Evolutionary conservation across 768 basidiomycete species (phyloP), one percentile per base, ranked within the genome.

Genomic region (Albatrellus ellisii): DNA sequence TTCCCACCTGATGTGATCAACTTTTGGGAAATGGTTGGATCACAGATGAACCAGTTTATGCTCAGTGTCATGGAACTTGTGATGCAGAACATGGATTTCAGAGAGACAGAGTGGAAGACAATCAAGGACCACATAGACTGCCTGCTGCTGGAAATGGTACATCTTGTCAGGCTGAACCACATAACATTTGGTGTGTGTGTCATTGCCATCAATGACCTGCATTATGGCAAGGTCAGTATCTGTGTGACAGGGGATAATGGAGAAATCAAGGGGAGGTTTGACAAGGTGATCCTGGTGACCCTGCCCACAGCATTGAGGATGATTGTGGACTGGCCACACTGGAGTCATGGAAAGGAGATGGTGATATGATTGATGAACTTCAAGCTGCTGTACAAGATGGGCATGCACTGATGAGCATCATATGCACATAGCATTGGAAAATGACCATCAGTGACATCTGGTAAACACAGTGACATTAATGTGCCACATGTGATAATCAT

Each of bases 321-420:
- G 52, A 54, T 52, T 25, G 32, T 43, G 14, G 39, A 52, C 11
- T 52, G 52, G 11, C 51, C 51, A 12, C 31, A 36, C 4, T 52
- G 51, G 51, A 44, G 39, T 26, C 12, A 6, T 9, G 32, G 32
- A 18, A 52, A 52, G 38, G 51, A 52, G 44, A 28, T 45, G 7
- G 51, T 52, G 6, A 54, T 52, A 33, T 52, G 51, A 14, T 48
- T 52, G 3, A 52, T 52, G 45, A 46, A 51, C 24, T 52, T 54
- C 21, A 52, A 52, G 26, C 36, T 52, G n/a, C 52, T 52, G 15
- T 52, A 33, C 52, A 52, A 50, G 38, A 52, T 41, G 47, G 47
- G 47, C 17, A 14, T 48, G n/a, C n/a, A n/a, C n/a, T n/a, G n/a
- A n/a, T n/a, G n/a, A n/a, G n/a, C n/a, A n/a, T n/a, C n/a, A n/a